A percentile compares a stretch with the other conserved stretches of the same genome.
These are phyloP conservation scores for Mesembryanthemum crystallinum DNA, from an alignment of 148 eudicot species.

Conservation along the genomic window DNA sequence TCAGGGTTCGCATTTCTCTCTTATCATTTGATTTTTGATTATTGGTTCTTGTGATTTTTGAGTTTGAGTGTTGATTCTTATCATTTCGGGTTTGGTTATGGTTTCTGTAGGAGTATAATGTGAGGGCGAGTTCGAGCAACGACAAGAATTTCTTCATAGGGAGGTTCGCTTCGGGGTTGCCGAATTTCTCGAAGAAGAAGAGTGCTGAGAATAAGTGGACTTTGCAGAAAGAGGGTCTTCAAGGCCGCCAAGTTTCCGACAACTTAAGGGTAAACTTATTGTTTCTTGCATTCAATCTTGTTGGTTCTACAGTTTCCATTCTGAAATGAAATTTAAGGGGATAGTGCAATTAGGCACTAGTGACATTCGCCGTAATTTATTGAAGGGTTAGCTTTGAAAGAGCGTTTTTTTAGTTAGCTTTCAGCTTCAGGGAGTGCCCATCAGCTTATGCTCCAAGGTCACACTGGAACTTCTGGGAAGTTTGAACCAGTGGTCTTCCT, in stretches of 20 bases:
- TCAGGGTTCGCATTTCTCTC: conserved; percentile 42
- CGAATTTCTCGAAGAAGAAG: conserved; percentile 74
- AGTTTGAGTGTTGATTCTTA: neutral
- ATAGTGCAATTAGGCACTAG: neutral
- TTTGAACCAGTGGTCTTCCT: neutral
- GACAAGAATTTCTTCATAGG: conserved; percentile 88
- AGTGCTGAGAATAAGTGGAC: conserved; percentile 73
- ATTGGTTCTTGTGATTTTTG: too few species aligned
- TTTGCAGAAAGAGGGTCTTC: conserved; percentile 78
- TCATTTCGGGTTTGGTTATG: conserved; percentile 6
- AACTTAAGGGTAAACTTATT: conserved; percentile 47
- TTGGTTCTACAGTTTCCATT: neutral
- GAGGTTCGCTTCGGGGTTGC: conserved; percentile 76
- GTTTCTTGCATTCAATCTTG: neutral
- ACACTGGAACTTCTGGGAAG: neutral
- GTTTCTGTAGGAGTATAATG: conserved; percentile 75
- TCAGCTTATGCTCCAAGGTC: neutral
- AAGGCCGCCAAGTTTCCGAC: conserved; percentile 66
- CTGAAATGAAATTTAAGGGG: neutral
- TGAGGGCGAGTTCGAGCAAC: conserved; percentile 50
- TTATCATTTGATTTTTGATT: neutral
- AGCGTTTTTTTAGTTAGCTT: neutral
- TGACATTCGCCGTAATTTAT: too few species aligned
- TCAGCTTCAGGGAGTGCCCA: neutral
- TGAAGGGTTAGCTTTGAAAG: neutral